A percentile compares a stretch with the other conserved stretches of the same genome.
Evolutionary conservation across 2,329 filamentous ascomycete genomes (phyloP).

Genomic region (Fusarium sp.): DNA sequence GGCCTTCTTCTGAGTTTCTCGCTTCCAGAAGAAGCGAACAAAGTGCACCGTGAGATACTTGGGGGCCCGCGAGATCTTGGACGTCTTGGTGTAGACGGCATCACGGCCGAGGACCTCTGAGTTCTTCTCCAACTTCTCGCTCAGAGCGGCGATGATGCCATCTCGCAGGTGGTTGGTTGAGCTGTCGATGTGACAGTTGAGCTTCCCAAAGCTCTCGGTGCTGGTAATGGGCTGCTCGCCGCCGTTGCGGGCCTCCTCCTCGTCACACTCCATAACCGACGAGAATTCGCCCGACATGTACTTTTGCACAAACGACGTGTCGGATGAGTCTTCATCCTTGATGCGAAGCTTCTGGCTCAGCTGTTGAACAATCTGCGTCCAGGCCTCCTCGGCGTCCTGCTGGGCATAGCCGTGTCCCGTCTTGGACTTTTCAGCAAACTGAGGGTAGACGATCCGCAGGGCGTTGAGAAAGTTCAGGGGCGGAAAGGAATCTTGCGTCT

Average conservation of each 20-base stretch:
- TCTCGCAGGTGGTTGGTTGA: slow-evolving; percentile 92
- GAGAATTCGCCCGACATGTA: slow-evolving; percentile 89
- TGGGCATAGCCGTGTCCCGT: slow-evolving; percentile 90
- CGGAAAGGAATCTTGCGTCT: slow-evolving; percentile 88
- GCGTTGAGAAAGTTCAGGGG: slow-evolving; percentile 86
- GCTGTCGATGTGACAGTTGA: slow-evolving; percentile 94
- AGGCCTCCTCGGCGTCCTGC: slow-evolving; percentile 98
- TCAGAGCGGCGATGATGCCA: slow-evolving; percentile 83
- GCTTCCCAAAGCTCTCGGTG: slow-evolving; percentile 86
- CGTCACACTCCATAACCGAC: slow-evolving; percentile 84
- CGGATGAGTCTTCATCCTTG: slow-evolving; percentile 63
- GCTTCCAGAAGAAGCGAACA: slow-evolving; percentile 98
- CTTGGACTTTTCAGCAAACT: slow-evolving; percentile 91
- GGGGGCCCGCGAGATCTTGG: slow-evolving; percentile 88
- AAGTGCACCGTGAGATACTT: slow-evolving; percentile 98
- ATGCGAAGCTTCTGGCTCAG: slow-evolving; percentile 82
- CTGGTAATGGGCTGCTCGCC: slow-evolving; percentile 77
- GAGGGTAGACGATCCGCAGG: slow-evolving; percentile 83
- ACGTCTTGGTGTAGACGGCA: slow-evolving; percentile 88
- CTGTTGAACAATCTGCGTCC: slow-evolving; percentile 92
- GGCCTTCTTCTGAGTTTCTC: slow-evolving; percentile 95
- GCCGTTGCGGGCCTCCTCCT: slow-evolving; percentile 78
- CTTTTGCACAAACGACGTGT: slow-evolving; percentile 84
- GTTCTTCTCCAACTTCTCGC: slow-evolving; percentile 91
- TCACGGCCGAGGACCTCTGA: slow-evolving; percentile 83